Base-by-base conservation (phyloP, 441 rosid species). In the Arabidopsis lyrata region DNA sequence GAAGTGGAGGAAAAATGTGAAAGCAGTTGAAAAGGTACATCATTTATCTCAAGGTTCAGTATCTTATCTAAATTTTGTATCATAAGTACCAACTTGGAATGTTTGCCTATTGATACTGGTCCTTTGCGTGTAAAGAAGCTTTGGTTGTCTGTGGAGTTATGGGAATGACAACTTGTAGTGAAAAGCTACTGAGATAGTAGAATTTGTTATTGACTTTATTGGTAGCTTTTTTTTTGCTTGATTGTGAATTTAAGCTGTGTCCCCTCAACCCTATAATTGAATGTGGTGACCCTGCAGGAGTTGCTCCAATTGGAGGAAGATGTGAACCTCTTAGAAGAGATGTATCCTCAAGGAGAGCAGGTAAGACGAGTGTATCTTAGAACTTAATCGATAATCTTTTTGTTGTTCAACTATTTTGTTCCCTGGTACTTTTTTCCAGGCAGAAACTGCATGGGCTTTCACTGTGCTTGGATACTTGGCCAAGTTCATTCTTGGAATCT, bases 301-400 rank as follows among this genome's bases (percentile, higher is more conserved):
- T 63, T 96, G 84, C 90, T 88, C 74, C 98, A 86, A 72, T 68
- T 96, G 83, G 99, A 96, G 75, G 98, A 96, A 84, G 98, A 96
- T 73, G 98, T 96, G 56, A 93, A 93, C 63, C 88, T 96, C 82
- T 79, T 96, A 62, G 98, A 96, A 83, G 99, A 96, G 84, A 81
- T 92, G 89, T 96, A 96, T 66, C 99, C 99, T 72, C 99, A 96
- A 85, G 99, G 99, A 80, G 99, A 96, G 81, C 84, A 90, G 97
- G 99, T 96, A 75, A 53, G 67, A 63, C 38, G 27, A 39, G 50
- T 31, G 29, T 59, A 63, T 53, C 34, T 55, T n/a, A 48, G 41
- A 65, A 39, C 42, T 10, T 70, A 9, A 34, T 58, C 67, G 14
- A 13, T 57, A 64, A 14, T 35, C 38, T 77, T 15, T 35, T 16